Evolutionary conservation across 345 rosid genomes (phyloP), one percentile per base, ranked within the genome.

Genomic region (Carallia brachiata): DNA sequence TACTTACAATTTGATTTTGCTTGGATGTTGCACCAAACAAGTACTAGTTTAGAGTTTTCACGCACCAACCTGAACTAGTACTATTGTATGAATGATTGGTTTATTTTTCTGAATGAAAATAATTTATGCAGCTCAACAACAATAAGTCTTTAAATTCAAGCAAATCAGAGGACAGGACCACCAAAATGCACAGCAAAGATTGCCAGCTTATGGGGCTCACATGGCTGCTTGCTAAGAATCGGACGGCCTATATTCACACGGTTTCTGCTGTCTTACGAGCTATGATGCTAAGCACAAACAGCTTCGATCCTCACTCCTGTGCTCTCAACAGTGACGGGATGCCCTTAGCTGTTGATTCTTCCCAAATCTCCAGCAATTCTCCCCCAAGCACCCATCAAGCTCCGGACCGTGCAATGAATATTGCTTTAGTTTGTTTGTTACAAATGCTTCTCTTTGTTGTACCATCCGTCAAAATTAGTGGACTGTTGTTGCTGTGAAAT

Each of bases 191-290:
- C 69, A 80, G 83, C 84, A 91, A 88, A 83, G 96, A 94, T 71
- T 94, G 98, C 80, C 87, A 86, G 61, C 79, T 91, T 56, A 94
- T 94, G 98, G 98, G 96, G 55, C 89, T 94, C 48, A 90, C 98
- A 59, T 94, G 98, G 99, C 97, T 94, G 36, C 92, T 94, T 7
- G 87, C 92, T 34, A 91, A 85, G 79, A 85, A 91, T 61, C 91
- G 89, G 27, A 66, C 89, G 0, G 88, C 99, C 50, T 94, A 94
- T 84, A 87, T 92, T 67, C 88, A 80, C 57, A 90, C 97, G 0
- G 93, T 90, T 56, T 81, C 99, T 7, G 82, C 88, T 0, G 96
- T 94, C 58, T 72, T 94, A 23, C 84, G 93, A 36, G 99, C 97
- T 7, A 76, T 90, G 67, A 89, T 91, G 93, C 78, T 81, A 81